Conservation (phyloP, 768 basidiomycete genomes). For the Melanogaster broomeanus region DNA sequence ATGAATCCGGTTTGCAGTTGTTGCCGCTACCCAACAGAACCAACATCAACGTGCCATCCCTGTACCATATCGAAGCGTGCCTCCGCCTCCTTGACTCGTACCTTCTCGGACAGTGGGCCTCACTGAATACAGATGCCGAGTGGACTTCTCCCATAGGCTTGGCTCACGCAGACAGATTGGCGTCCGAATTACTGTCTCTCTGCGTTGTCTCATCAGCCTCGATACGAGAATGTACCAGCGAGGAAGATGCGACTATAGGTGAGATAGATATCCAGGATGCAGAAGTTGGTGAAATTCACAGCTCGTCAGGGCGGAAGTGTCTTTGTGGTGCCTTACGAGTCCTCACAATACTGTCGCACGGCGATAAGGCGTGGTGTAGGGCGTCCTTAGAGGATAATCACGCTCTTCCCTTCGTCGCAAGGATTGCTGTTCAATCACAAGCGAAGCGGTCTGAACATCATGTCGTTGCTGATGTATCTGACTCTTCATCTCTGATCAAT, state of each 20-base stretch:
- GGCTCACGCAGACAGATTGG: conserved; percentile 31
- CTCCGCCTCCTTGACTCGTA: conserved; percentile 63
- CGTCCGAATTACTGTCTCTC: conserved; percentile 50
- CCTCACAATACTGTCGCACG: conserved; percentile 72
- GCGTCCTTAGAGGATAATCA: conserved; percentile 49
- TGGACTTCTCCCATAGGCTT: conserved; percentile 4
- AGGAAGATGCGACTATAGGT: conserved; percentile 20
- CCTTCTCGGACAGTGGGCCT: conserved; percentile 59
- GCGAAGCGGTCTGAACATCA: conserved; percentile 18
- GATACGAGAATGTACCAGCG: conserved; percentile 20
- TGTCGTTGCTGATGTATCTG: background rate
- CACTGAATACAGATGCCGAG: conserved; percentile 12
- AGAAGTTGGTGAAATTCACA: background rate
- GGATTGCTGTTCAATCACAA: conserved; percentile 47
- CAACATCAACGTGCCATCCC: conserved; percentile 31
- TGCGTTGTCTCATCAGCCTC: conserved; percentile 50
- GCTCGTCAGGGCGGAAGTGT: conserved; percentile 43
- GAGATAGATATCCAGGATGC: background rate
- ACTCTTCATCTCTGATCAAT: background rate
- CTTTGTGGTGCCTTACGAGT: conserved; percentile 62
- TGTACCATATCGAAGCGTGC: conserved; percentile 54
- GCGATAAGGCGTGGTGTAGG: conserved; percentile 54
- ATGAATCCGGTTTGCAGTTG: conserved; percentile 42
- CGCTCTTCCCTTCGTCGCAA: conserved; percentile 48
- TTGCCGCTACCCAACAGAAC: conserved; percentile 27